phyloP scores from a whole-genome alignment of 2,329 filamentous ascomycete genomes.

The Cladorrhinum sp. region DNA sequence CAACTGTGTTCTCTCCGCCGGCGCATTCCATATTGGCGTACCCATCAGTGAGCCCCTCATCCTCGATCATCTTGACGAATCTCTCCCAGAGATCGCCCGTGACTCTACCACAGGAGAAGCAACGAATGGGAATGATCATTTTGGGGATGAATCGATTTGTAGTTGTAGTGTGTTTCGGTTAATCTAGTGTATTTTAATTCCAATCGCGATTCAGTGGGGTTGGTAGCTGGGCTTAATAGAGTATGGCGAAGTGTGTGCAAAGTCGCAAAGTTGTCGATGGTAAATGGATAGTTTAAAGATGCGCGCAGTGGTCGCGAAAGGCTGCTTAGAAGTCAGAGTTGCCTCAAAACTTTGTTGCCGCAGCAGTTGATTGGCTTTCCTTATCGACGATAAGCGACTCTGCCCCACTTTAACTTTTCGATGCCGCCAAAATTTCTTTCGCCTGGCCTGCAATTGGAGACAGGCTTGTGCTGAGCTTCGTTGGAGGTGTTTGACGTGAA shows the following conservation, averaged over 20 bases:
- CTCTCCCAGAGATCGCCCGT: constrained; percentile 96
- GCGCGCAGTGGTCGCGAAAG: constrained; percentile 4
- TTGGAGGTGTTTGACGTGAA: constrained; percentile 3
- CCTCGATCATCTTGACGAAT: constrained; percentile 84
- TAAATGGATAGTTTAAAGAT: not conserved
- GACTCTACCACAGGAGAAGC: constrained; percentile 99
- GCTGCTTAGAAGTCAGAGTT: constrained; percentile 3
- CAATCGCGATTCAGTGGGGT: not conserved
- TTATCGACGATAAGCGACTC: constrained; percentile 27
- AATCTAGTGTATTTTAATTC: no score
- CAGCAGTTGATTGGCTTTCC: constrained; percentile 18
- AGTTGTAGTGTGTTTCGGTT: not conserved
- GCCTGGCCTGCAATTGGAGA: constrained; percentile 20
- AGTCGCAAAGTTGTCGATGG: not conserved
- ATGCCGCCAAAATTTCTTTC: constrained; percentile 30
- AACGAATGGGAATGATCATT: constrained; percentile 99
- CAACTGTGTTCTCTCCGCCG: not conserved
- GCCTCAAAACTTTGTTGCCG: constrained; percentile 24
- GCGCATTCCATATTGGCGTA: constrained; percentile 15
- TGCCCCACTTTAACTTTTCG: constrained; percentile 30
- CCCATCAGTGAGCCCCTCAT: constrained; percentile 73
- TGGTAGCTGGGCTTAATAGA: no score
- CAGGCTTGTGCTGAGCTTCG: constrained; percentile 2
- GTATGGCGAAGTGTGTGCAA: no score
- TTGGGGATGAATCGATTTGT: constrained; percentile 35